phyloP scores from a whole-genome alignment of 2,329 filamentous ascomycete species.

The Talaromyces albobiverticillius region DNA sequence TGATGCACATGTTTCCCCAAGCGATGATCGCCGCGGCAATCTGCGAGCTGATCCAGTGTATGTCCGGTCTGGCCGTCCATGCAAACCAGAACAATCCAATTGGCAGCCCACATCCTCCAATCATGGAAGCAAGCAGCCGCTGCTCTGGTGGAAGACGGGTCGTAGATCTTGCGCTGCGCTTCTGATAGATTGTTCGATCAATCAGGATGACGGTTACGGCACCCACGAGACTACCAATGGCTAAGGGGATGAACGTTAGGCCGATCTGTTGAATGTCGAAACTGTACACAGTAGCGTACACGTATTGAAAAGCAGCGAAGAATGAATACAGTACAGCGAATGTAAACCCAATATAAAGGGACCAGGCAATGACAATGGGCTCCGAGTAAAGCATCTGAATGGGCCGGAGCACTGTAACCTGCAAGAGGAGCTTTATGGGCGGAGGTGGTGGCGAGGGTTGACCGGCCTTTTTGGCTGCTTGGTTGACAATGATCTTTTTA shows the following conservation, averaged over 20 bases:
- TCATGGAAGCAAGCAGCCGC: slow-evolving; percentile 49
- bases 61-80: slow-evolving; percentile 40
- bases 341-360: slow-evolving; percentile 22
- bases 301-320: slow-evolving; percentile 11
- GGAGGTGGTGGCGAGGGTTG: not conserved
- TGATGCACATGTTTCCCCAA: slow-evolving; percentile 27
- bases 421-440: not conserved
- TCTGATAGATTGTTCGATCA: slow-evolving; percentile 20
- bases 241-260: slow-evolving; percentile 62
- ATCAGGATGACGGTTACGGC: slow-evolving; percentile 19
- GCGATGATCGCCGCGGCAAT: slow-evolving; percentile 24
- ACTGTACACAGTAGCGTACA: slow-evolving; percentile 57
- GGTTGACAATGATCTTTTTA: slow-evolving; percentile 63
- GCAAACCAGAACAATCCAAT: slow-evolving; percentile 49
- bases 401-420: slow-evolving; percentile 14
- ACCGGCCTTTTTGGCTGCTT: slow-evolving; percentile 51
- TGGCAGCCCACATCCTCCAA: slow-evolving; percentile 49
- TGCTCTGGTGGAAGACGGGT: slow-evolving; percentile 54
- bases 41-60: slow-evolving; percentile 39
- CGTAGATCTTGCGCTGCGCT: slow-evolving; percentile 26
- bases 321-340: slow-evolving; percentile 26
- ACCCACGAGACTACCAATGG: slow-evolving; percentile 63
- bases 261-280: slow-evolving; percentile 54
- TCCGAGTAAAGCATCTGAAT: slow-evolving; percentile 25
- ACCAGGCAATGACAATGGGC: slow-evolving; percentile 21